These are phyloP conservation scores for Colletotrichum zoysiae DNA, from an alignment of 2,329 filamentous ascomycete genomes.

Conservation along the genomic window DNA sequence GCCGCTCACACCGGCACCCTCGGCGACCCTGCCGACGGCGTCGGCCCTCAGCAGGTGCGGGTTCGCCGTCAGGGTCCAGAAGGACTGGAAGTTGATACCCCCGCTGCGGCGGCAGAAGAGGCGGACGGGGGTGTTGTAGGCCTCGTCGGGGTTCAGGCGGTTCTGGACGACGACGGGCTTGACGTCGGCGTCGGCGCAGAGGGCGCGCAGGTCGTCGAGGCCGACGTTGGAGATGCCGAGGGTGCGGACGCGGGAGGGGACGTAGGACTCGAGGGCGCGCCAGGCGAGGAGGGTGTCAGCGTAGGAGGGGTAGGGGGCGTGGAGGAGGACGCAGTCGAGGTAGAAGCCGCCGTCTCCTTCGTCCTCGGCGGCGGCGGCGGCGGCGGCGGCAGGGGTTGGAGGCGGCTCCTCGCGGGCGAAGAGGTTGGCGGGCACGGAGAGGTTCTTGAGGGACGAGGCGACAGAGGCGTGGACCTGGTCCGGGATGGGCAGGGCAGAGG, in stretches of 20 bases:
- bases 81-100: conserved; percentile 63
- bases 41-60: conserved; percentile 51
- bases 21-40: conserved; percentile 65
- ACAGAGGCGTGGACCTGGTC: conserved; percentile 78
- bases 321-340: conserved; percentile 81
- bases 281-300: conserved; percentile 73
- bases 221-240: conserved; percentile 83
- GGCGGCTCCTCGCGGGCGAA: conserved; percentile 13
- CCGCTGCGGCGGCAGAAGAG: conserved; percentile 59
- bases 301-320: conserved; percentile 65
- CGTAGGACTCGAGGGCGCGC: conserved; percentile 74
- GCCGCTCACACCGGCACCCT: conserved; percentile 50
- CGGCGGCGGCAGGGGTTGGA: too few species aligned
- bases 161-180: conserved; percentile 78
- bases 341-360: conserved; percentile 52
- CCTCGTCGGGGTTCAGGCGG: conserved; percentile 72
- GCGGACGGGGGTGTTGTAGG: conserved; percentile 72
- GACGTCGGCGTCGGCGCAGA: conserved; percentile 60
- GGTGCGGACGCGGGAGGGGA: conserved; percentile 72
- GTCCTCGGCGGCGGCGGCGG: too few species aligned
- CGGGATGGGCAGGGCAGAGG: conserved; percentile 61
- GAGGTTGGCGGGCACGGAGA: conserved; percentile 55
- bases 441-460: conserved; percentile 73
- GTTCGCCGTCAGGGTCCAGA: conserved; percentile 67
- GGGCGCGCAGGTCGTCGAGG: conserved; percentile 65